These are phyloP conservation scores for Gymnopilus junonius DNA, from an alignment of 768 basidiomycete species.

Conservation along the genomic window DNA sequence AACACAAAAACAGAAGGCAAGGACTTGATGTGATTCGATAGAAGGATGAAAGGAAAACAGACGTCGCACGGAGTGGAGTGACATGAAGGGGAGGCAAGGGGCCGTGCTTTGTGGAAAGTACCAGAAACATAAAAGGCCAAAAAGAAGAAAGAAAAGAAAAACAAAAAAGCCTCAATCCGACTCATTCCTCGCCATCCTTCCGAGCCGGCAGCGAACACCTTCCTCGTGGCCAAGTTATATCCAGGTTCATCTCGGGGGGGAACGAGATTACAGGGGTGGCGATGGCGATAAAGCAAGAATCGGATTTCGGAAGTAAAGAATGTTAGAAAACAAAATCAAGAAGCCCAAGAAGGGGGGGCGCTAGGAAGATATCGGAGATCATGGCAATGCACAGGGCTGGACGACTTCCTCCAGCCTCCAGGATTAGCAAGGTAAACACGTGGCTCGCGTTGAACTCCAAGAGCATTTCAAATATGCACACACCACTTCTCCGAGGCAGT, in stretches of 20 bases:
- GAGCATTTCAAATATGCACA: conserved; percentile 4
- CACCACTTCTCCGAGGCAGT: conserved; percentile 12
- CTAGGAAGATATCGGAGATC: conserved; percentile 13
- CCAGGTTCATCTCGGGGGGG: conserved; percentile 20
- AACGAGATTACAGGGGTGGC: conserved; percentile 9
- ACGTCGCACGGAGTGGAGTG: background rate
- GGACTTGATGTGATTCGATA: background rate
- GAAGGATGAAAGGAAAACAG: background rate
- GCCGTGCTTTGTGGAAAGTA: conserved; percentile 13
- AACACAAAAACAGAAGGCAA: background rate
- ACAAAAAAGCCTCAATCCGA: background rate
- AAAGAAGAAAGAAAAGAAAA: background rate
- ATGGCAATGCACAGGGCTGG: background rate
- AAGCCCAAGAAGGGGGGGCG: background rate
- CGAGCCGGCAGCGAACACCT: background rate
- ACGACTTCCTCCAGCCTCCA: conserved; percentile 6
- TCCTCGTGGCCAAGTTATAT: conserved; percentile 14
- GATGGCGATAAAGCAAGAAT: conserved; percentile 15
- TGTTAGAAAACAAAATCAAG: conserved; percentile 6
- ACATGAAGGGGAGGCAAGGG: background rate
- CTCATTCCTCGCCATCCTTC: background rate
- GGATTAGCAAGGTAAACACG: conserved; percentile 19
- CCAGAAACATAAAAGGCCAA: conserved; percentile 16
- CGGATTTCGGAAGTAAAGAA: conserved; percentile 15
- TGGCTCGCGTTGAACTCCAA: conserved; percentile 13